Conservation (phyloP, 2,329 filamentous ascomycete species). For the Pseudocercospora cruenta region DNA sequence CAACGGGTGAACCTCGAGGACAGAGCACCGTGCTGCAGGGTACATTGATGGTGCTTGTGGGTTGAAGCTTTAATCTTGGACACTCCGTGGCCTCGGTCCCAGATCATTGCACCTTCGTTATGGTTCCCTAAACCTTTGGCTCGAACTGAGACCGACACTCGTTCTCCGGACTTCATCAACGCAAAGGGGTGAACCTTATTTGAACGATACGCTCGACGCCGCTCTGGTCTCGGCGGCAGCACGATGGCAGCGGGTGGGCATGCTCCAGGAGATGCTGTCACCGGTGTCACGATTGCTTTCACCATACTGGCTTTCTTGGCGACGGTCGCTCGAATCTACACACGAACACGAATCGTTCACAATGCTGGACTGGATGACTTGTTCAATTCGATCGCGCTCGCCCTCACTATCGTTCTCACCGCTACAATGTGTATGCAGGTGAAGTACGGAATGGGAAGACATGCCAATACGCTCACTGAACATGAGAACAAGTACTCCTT, state of each 20-base stretch:
- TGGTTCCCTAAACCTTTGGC: not conserved
- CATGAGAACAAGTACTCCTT: constrained; percentile 27
- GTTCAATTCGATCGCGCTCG: constrained; percentile 25
- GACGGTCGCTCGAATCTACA: constrained; percentile 28
- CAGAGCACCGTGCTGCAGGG: constrained; percentile 15
- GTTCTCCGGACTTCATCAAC: not conserved
- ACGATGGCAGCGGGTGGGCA: constrained; percentile 26
- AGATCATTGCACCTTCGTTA: not conserved
- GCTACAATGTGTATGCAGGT: constrained; percentile 32
- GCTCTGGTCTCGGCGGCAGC: not conserved
- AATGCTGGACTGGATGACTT: constrained; percentile 33
- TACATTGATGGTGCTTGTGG: constrained; percentile 12
- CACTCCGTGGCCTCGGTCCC: not conserved
- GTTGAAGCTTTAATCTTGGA: not conserved
- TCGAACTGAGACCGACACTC: constrained; percentile 1
- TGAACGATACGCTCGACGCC: not conserved
- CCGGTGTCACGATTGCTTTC: constrained; percentile 32
- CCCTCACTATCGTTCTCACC: constrained; percentile 25
- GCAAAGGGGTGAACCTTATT: not conserved
- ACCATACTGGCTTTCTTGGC: constrained; percentile 30
- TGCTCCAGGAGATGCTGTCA: constrained; percentile 32
- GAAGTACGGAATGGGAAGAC: constrained; percentile 35
- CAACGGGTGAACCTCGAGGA: constrained; percentile 7
- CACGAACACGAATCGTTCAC: constrained; percentile 29
- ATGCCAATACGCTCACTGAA: constrained; percentile 21